Conservation (phyloP, 805 yeast genomes). For the Saccharomycopsis malanga region DNA sequence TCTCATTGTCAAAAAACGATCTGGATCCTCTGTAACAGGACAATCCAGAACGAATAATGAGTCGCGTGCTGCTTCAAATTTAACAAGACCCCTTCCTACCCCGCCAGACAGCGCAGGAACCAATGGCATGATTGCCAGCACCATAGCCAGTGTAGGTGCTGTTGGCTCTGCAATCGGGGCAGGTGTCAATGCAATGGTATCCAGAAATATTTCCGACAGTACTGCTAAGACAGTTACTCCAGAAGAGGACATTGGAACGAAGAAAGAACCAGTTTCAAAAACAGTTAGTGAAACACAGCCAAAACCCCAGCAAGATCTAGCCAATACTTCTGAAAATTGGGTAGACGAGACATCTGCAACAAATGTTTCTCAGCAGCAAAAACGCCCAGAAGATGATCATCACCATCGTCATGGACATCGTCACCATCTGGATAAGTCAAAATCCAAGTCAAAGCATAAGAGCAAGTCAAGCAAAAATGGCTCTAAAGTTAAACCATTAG, state of each 20-base stretch:
- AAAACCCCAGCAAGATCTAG: too few relatives aligned
- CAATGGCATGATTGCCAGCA: too few relatives aligned
- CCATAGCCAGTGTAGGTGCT: not conserved
- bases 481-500: too few relatives aligned
- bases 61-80: not conserved
- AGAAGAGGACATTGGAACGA: conserved; percentile 12
- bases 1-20: conserved; percentile 4
- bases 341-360: not conserved
- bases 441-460: not conserved
- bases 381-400: not conserved
- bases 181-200: too few relatives aligned
- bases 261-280: not conserved
- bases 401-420: not conserved
- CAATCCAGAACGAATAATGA: too few relatives aligned
- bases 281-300: not conserved
- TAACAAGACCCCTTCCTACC: conserved; percentile 11
- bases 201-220: not conserved
- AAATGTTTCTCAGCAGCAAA: not conserved
- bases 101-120: conserved; percentile 6
- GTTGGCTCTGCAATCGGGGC: not conserved
- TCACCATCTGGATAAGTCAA: not conserved
- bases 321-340: not conserved
- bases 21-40: not conserved
- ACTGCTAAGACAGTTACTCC: conserved; percentile 1
- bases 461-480: too few relatives aligned